Base-by-base conservation (phyloP, 208 protist genomes). In the Acanthamoeba royreba region DNA sequence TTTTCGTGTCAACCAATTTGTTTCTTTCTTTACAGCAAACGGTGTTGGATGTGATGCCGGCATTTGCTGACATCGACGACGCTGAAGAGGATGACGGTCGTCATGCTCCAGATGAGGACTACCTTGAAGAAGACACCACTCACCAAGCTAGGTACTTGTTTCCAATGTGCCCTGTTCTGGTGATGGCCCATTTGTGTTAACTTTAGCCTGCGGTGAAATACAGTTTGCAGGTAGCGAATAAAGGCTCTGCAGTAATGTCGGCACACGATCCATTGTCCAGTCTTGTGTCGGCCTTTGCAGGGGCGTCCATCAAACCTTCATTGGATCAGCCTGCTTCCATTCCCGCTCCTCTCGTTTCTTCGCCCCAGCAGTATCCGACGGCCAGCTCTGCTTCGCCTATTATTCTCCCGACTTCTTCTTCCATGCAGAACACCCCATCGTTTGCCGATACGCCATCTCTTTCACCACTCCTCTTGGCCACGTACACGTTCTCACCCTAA, bases 31-130 rank as follows among this genome's bases (percentile, higher is more conserved):
- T 43, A 9, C 83, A 90, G 83, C 87, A 92, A 92, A 79, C 87
- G 25, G 87, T 92, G 4, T 38, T 92, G 28, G 87, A 92, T 25
- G 87, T 81, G 1, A 92, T 92, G 87, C 87, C 87, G 17, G 87
- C 87, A 33, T 92, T 92, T 79, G 53, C 87, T 55, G 58, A 92
- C 47, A 55, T 61, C 9, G 58, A 92, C 13, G 58, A 92, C 38
- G 9, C 55, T 25, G 66, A 92, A 38, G 45, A 40, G 15, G 87
- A 92, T 38, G 87, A 55, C 33, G 58, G 47, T 31, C 31, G 47
- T 8, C 87, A 47, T 19, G 35, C 33, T n/a, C 35, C 22, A n/a
- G 61, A 92, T 35, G 61, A 79, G 4, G 49, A 40, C 42, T 42
- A 88, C 7, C 3, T 42, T 2, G 19, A 45, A 25, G 69, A 38